These are phyloP conservation scores for Saccharomyces pastorianus DNA, from an alignment of 1,139 yeast genomes.

Conservation along the genomic window DNA sequence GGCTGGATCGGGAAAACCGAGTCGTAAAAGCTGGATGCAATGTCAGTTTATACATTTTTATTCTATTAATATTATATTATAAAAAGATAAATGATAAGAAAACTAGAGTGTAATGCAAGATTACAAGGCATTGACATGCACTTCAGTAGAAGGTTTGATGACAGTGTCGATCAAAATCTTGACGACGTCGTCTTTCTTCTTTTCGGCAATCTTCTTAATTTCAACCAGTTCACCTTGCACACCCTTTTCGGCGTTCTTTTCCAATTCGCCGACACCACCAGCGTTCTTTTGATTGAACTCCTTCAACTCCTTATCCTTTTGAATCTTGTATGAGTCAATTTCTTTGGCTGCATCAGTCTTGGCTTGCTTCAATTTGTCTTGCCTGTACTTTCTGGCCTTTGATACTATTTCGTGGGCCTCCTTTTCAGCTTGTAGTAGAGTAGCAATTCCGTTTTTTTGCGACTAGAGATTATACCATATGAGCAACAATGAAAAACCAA, in stretches of 20 bases:
- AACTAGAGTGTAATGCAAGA: background rate
- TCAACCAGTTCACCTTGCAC: conserved; percentile 53
- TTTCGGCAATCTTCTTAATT: conserved; percentile 54
- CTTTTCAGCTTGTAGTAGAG: conserved; percentile 64
- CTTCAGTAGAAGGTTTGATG: conserved; percentile 66
- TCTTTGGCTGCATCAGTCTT: conserved; percentile 87
- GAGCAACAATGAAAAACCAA: background rate
- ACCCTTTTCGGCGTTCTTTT: conserved; percentile 58
- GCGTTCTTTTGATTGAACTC: conserved; percentile 48
- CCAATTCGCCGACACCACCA: conserved; percentile 44
- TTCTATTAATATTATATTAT: background rate
- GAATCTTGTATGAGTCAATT: conserved; percentile 75
- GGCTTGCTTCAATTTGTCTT: conserved; percentile 67
- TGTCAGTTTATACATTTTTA: conserved; percentile 1
- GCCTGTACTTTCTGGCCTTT: conserved; percentile 64
- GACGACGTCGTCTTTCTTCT: conserved; percentile 61
- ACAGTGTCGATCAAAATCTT: conserved; percentile 75
- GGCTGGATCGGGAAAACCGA: background rate
- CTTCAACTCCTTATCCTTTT: conserved; percentile 77
- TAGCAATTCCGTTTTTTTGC: conserved; percentile 32
- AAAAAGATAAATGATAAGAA: background rate
- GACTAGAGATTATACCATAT: conserved; percentile 12
- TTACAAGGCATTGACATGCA: conserved; percentile 63
- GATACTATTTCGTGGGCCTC: conserved; percentile 93
- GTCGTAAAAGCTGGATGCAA: conserved; percentile 1